Evolutionary conservation across 495 filamentous ascomycete genomes (phyloP).

Genomic region (Polyplosphaeria fusca): DNA sequence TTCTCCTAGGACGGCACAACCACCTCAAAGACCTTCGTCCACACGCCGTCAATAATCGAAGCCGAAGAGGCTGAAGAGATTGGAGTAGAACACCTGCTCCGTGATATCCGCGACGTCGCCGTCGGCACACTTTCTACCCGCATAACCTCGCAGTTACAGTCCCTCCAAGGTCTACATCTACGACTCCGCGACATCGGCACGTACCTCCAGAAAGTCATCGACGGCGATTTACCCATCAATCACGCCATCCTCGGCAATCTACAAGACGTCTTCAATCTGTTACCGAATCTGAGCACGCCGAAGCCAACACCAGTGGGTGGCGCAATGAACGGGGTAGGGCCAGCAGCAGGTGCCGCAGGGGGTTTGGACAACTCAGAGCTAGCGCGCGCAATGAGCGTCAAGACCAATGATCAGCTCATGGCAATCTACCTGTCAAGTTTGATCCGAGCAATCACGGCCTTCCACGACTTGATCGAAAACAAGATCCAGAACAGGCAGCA

Average conservation of each 20-base stretch:
- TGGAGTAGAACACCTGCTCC: slow-evolving; percentile 94
- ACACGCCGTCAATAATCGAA: slow-evolving; percentile 98
- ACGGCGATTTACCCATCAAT: slow-evolving; percentile 88
- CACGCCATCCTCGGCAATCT: slow-evolving; percentile 96
- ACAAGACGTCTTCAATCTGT: slow-evolving; percentile 97
- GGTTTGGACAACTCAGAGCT: slow-evolving; percentile 73
- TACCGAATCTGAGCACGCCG: slow-evolving; percentile 92
- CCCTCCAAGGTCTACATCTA: slow-evolving; percentile 91
- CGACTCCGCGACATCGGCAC: slow-evolving; percentile 91
- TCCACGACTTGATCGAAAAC: slow-evolving; percentile 99
- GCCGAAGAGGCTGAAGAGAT: slow-evolving; percentile 99
- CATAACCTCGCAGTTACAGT: slow-evolving; percentile 96
- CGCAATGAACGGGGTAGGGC: slow-evolving; percentile 41
- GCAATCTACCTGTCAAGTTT: slow-evolving; percentile 93
- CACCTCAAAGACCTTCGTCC: slow-evolving; percentile 94
- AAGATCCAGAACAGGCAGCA: slow-evolving; percentile 99
- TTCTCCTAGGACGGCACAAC: slow-evolving; percentile 97
- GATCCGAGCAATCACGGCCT: slow-evolving; percentile 96
- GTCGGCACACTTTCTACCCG: slow-evolving; percentile 97
- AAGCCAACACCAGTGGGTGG: slow-evolving; percentile 44
- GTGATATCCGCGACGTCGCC: slow-evolving; percentile 96
- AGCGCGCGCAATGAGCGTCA: slow-evolving; percentile 91
- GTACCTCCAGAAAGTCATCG: slow-evolving; percentile 94
- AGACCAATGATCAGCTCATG: slow-evolving; percentile 99
- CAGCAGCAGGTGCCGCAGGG: slow-evolving; percentile 44